These are phyloP conservation scores for Nelumbo lutea DNA, from an alignment of 164 flowering plant species.

Conservation along the genomic window DNA sequence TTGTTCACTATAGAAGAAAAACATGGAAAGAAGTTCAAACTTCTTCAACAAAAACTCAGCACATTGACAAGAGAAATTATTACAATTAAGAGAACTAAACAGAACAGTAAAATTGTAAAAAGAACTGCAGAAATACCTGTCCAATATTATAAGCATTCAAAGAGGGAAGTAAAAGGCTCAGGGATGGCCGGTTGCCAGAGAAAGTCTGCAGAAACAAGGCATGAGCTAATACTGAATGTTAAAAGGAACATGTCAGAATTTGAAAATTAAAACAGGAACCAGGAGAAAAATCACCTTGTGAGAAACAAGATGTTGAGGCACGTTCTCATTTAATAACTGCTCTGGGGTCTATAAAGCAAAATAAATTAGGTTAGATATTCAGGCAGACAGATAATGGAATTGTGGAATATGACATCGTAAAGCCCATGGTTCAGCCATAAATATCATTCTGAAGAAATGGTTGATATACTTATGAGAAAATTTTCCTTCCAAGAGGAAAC, in stretches of 20 bases:
- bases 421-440: neutral
- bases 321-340: slow-evolving; percentile 78
- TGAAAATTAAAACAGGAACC: neutral
- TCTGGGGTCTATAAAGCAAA: slow-evolving; percentile 56
- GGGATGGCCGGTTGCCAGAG: slow-evolving; percentile 90
- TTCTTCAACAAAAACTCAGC: neutral
- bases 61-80: neutral
- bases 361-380: slow-evolving; percentile 9
- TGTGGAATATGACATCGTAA: neutral
- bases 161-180: slow-evolving; percentile 84
- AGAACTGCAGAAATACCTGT: slow-evolving; percentile 48
- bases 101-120: neutral
- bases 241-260: neutral
- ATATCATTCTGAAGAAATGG: neutral
- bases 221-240: slow-evolving; percentile 9
- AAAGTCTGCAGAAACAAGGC: slow-evolving; percentile 57
- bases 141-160: slow-evolving; percentile 86
- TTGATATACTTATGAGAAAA: too few species aligned
- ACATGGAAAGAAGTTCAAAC: neutral
- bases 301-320: slow-evolving; percentile 67
- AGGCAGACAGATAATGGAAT: neutral
- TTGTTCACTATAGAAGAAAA: neutral
- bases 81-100: neutral
- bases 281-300: slow-evolving; percentile 64
- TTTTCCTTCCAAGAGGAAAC: too few species aligned